These are phyloP conservation scores for Puccinia polysora DNA, from an alignment of 1,284 basidiomycete genomes.

Conservation along the genomic window DNA sequence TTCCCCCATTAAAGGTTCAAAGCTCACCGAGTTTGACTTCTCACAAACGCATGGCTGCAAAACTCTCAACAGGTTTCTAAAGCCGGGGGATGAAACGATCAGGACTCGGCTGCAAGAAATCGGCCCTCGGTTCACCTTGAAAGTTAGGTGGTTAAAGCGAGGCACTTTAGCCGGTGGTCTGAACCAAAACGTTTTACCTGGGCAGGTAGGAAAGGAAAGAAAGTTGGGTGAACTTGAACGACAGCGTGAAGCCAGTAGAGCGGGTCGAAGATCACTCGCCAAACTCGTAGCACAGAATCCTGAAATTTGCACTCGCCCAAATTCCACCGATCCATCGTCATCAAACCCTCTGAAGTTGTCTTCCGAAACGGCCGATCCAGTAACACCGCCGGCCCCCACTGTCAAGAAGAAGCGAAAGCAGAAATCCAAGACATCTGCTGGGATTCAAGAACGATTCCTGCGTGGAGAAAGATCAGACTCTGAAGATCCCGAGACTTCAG, in stretches of 20 bases:
- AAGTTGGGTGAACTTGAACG: constrained; percentile 35
- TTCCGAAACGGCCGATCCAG: neutral
- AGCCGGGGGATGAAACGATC: constrained; percentile 46
- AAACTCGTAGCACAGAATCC: neutral
- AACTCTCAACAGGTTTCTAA: no score
- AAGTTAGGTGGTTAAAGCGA: constrained; percentile 80
- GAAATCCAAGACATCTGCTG: constrained; percentile 32
- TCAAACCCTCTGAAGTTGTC: neutral
- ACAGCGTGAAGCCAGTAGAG: constrained; percentile 35
- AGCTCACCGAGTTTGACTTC: no score
- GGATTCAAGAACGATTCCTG: constrained; percentile 34
- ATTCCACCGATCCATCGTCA: neutral
- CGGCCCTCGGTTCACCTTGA: constrained; percentile 93
- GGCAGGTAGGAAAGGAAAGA: constrained; percentile 25
- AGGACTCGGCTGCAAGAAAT: constrained; percentile 96
- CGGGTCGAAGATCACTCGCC: constrained; percentile 17
- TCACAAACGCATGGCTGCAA: no score
- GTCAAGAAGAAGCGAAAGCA: constrained; percentile 23
- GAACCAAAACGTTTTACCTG: constrained; percentile 32
- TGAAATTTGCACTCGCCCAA: neutral
- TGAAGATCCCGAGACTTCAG: constrained; percentile 39
- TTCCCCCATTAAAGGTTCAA: no score
- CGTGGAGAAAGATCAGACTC: constrained; percentile 39
- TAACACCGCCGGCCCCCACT: neutral
- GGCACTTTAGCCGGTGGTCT: constrained; percentile 55